Percentiles rank a stretch among this genome's conserved stretches.
Evolutionary conservation across 129 eudicot genomes (phyloP).

Genomic region (Saussurea involucrata): DNA sequence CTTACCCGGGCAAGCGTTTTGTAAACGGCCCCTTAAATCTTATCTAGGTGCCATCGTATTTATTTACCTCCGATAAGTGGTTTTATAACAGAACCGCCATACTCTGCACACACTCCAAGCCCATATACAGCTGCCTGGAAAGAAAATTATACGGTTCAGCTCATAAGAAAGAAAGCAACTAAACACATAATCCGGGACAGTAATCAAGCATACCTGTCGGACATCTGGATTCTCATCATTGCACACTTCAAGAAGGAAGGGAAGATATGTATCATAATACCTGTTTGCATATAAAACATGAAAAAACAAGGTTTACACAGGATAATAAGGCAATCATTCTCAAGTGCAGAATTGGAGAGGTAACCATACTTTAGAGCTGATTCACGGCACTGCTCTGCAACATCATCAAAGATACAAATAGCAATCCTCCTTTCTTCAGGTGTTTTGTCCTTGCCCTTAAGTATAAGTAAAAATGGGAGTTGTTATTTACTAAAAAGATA

Average conservation of each 20-base stretch:
- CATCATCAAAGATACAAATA: constrained; percentile 97
- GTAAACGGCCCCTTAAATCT: too few species aligned
- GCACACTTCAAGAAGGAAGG: constrained; percentile 97
- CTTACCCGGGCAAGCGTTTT: too few species aligned
- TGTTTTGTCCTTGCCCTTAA: constrained; percentile 95
- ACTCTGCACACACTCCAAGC: constrained; percentile 99
- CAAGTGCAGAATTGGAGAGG: neutral
- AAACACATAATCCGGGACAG: neutral
- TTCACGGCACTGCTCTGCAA: constrained; percentile 99
- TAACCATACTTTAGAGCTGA: constrained; percentile 77
- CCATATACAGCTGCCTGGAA: constrained; percentile 99
- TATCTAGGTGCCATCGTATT: neutral
- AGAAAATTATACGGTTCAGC: constrained; percentile 4
- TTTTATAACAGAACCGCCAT: constrained; percentile 89
- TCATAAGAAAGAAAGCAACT: neutral
- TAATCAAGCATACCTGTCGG: constrained; percentile 64
- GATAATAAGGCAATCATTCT: neutral
- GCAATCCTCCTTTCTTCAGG: constrained; percentile 98
- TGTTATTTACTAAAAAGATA: neutral
- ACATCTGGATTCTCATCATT: constrained; percentile 95
- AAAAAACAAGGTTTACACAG: neutral
- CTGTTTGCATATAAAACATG: constrained; percentile 31
- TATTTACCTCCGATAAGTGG: constrained; percentile 86
- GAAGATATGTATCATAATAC: constrained; percentile 93
- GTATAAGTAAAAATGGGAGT: neutral